phyloP scores from a whole-genome alignment of 768 basidiomycete genomes.

The Phlegmacium glaucopus region DNA sequence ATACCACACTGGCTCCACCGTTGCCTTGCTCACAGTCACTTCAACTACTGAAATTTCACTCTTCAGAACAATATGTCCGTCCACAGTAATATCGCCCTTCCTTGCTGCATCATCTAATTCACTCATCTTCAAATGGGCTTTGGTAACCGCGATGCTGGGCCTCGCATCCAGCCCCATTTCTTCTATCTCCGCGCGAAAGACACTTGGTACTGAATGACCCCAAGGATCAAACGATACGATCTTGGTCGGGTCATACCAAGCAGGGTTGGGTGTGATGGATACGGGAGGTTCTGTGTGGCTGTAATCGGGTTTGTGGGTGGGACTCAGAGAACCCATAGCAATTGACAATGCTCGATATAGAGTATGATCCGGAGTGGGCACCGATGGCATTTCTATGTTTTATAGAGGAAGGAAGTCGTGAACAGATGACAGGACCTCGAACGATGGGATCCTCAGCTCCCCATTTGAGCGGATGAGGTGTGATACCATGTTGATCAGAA shows the following conservation, averaged over 20 bases:
- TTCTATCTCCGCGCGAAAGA: slow-evolving; percentile 61
- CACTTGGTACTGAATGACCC: slow-evolving; percentile 81
- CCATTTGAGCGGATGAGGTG: slow-evolving; percentile 79
- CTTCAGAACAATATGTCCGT: slow-evolving; percentile 79
- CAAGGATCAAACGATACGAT: slow-evolving; percentile 94
- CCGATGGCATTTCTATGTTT: slow-evolving; percentile 93
- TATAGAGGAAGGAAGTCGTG: slow-evolving; percentile 77
- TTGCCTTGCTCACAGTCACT: slow-evolving; percentile 86
- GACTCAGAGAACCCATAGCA: slow-evolving; percentile 81
- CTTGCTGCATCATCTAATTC: slow-evolving; percentile 84
- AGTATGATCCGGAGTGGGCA: slow-evolving; percentile 91
- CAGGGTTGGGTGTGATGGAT: slow-evolving; percentile 66
- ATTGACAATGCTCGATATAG: slow-evolving; percentile 92
- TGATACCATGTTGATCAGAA: slow-evolving; percentile 89
- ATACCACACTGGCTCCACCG: slow-evolving; percentile 96
- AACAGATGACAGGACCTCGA: slow-evolving; percentile 88
- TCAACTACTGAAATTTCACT: slow-evolving; percentile 82
- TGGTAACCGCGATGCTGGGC: slow-evolving; percentile 91
- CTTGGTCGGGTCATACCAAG: slow-evolving; percentile 74
- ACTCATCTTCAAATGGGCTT: slow-evolving; percentile 90
- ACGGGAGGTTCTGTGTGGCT: slow-evolving; percentile 83
- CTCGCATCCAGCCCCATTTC: slow-evolving; percentile 75
- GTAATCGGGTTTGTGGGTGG: slow-evolving; percentile 81
- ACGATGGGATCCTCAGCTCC: slow-evolving; percentile 59
- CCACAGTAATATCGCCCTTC: slow-evolving; percentile 68